Evolutionary conservation across 1,284 basidiomycete species (phyloP), one percentile per base, ranked within the genome.

Genomic region (Abortiporus biennis): DNA sequence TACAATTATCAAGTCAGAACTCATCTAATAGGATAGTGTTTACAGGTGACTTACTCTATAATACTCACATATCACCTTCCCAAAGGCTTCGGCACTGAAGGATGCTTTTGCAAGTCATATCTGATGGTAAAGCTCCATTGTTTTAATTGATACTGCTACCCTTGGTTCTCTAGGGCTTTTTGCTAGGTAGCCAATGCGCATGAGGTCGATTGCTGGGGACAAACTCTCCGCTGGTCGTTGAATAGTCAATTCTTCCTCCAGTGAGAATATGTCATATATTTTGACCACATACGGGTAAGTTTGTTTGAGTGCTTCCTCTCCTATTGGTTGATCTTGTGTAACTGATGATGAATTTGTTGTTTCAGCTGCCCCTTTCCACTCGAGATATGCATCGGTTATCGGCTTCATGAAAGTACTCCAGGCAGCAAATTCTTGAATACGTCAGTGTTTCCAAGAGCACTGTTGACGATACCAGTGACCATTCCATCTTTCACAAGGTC

Each of bases 81-180:
- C 42, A 38, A 64, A 66, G 1, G 62, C 58, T 44, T 68, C 58
- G 4, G 62, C 47, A 46, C 61, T 63, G 40, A 61, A 58, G 1
- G 58, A 62, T 0, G 62, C 46, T 15, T 55, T 52, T 6, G 38
- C 45, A 3, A 52, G 47, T 1, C 53, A 47, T 13, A 63, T 34
- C 1, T 40, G 25, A 17, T 47, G 49, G 38, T 54, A 61, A 1
- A 63, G 45, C 30, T 65, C 54, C 3, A 67, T 52, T 1, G 61
- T 65, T 13, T 42, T 44, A 21, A 65, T 12, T 2, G 56, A 57
- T 11, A 66, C 40, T 2, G 58, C 56, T 17, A 58, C 20, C 5
- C 49, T 27, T 2, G 46, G 48, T 8, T 15, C 4, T 5, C 17
- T 42, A 13, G 45, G 32, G 3, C 43, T 45, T 38, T 44, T 47